Percentiles rank a stretch among this genome's conserved stretches.
These are phyloP conservation scores for Mesembryanthemum crystallinum DNA, from an alignment of 148 eudicot genomes.

Conservation along the genomic window DNA sequence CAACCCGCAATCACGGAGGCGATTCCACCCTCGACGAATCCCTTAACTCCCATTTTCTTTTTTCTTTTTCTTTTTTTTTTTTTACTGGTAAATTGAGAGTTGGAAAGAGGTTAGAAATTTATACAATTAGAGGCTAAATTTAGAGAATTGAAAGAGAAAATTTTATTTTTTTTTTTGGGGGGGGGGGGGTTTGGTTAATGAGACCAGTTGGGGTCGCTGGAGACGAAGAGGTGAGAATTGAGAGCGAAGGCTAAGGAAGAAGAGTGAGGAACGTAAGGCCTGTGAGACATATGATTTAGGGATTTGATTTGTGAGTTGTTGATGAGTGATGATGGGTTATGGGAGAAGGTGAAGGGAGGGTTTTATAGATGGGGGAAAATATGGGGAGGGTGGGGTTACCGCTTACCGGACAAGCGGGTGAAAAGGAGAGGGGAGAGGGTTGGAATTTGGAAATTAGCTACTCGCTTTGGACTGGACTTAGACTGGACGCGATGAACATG, in stretches of 20 bases:
- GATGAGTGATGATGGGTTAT: not conserved
- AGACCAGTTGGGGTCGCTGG: conserved; percentile 72
- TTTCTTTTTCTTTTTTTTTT: not conserved
- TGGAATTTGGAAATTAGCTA: too few species aligned
- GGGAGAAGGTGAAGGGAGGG: not conserved
- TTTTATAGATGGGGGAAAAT: not conserved
- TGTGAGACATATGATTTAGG: conserved; percentile 61
- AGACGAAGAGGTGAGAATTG: conserved; percentile 71
- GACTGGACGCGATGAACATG: conserved; percentile 17
- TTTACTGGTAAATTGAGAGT: not conserved
- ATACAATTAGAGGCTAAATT: not conserved
- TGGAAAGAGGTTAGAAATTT: not conserved
- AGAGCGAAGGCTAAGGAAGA: conserved; percentile 59
- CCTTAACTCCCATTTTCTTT: conserved; percentile 56
- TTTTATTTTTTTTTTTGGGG: too few species aligned
- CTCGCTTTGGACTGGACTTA: too few species aligned
- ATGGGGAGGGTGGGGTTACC: too few species aligned
- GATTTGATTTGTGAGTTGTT: not conserved
- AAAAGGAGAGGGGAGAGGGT: not conserved
- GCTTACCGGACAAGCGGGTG: too few species aligned
- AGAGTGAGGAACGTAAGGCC: conserved; percentile 61
- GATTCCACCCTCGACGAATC: conserved; percentile 69
- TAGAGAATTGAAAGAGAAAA: too few species aligned
- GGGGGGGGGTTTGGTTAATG: not conserved
- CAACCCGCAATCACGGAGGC: conserved; percentile 69